Evolutionary conservation across 306 rosid species (phyloP).

Genomic region (Quercus suber): DNA sequence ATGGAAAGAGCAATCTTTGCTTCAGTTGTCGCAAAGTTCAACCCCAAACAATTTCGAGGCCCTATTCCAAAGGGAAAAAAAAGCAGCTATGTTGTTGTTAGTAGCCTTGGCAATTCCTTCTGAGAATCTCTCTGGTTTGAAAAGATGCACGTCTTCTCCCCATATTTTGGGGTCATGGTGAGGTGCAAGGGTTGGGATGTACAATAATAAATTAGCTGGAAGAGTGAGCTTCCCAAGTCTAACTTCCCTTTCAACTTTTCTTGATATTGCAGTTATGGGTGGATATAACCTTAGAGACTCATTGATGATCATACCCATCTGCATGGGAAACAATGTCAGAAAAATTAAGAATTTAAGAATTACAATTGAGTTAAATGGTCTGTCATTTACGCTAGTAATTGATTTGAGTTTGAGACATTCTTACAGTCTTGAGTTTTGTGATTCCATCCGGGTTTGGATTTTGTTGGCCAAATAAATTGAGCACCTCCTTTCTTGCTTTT

Average conservation of each 20-base stretch:
- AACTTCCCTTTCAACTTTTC: slow-evolving; percentile 13
- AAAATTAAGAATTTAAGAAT: no score
- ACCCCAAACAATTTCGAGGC: slow-evolving; percentile 19
- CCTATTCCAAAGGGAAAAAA: slow-evolving; percentile 25
- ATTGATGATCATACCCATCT: slow-evolving; percentile 27
- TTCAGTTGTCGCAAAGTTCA: slow-evolving; percentile 20
- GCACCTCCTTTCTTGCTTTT: slow-evolving; percentile 24
- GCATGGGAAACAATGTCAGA: background rate
- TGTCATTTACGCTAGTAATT: background rate
- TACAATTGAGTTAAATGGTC: no score
- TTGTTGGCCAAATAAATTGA: no score
- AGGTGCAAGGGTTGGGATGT: background rate
- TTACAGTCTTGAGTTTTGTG: slow-evolving; percentile 18
- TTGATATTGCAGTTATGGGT: background rate
- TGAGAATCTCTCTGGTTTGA: slow-evolving; percentile 29
- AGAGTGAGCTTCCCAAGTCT: slow-evolving; percentile 14
- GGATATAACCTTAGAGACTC: slow-evolving; percentile 28
- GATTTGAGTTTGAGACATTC: background rate
- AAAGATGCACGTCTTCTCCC: slow-evolving; percentile 26
- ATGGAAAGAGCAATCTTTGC: slow-evolving; percentile 21
- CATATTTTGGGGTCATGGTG: slow-evolving; percentile 26
- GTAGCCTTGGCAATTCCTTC: slow-evolving; percentile 22
- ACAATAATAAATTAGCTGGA: slow-evolving; percentile 12
- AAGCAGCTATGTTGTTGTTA: slow-evolving; percentile 8
- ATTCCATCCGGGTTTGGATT: slow-evolving; percentile 1